phyloP scores from a whole-genome alignment of 495 filamentous ascomycete genomes.

The Haplographium delicatum region DNA sequence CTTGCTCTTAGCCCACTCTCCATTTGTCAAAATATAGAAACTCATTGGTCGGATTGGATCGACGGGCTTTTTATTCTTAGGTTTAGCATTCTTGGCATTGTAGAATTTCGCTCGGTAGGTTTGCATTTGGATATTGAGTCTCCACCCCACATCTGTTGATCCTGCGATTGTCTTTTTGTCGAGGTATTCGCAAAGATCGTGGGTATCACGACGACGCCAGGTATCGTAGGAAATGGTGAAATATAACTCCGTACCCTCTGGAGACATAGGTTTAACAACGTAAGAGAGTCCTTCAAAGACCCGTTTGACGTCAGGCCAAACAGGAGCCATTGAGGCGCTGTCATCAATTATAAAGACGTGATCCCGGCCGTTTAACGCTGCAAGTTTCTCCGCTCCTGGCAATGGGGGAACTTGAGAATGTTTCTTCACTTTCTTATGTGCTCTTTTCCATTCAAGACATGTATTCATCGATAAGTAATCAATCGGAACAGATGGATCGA shows the following conservation, averaged over 20 bases:
- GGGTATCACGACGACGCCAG: constrained; percentile 13
- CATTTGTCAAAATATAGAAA: constrained; percentile 20
- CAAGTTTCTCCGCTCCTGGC: constrained; percentile 7
- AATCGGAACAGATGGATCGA: neutral
- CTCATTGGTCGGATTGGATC: constrained; percentile 10
- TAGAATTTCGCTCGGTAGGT: constrained; percentile 3
- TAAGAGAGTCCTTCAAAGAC: constrained; percentile 15
- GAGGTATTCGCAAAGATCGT: constrained; percentile 11
- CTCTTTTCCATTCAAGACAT: constrained; percentile 19
- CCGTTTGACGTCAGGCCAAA: constrained; percentile 12
- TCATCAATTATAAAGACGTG: constrained; percentile 22
- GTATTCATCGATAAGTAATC: constrained; percentile 20
- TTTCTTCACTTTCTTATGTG: constrained; percentile 20
- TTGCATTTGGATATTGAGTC: constrained; percentile 14
- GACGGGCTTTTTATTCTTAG: neutral
- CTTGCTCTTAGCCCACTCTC: constrained; percentile 3
- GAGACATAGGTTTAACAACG: constrained; percentile 12
- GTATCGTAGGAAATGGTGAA: constrained; percentile 17
- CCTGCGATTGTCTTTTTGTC: constrained; percentile 11
- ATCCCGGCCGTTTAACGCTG: constrained; percentile 7
- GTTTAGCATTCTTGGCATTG: neutral
- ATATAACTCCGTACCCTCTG: constrained; percentile 13
- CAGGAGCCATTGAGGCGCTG: constrained; percentile 1
- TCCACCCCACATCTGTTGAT: constrained; percentile 8
- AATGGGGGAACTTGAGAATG: constrained; percentile 11